Evolutionary conservation across 352 stramenopile species (phyloP).

Genomic region (Peronospora belbahrii): DNA sequence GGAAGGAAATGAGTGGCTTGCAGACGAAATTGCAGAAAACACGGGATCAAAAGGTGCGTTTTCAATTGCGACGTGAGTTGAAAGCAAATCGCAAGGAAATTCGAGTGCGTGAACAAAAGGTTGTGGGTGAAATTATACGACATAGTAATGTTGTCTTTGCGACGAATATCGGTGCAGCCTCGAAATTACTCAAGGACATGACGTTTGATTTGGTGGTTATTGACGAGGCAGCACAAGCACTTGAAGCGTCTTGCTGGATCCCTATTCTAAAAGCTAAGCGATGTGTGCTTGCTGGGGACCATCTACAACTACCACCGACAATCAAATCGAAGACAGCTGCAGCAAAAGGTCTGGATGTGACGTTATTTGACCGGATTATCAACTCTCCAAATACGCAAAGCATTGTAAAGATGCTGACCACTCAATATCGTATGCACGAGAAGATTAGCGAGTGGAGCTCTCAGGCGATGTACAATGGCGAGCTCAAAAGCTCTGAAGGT

Average conservation of each 20-base stretch:
- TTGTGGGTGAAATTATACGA: constrained; percentile 88
- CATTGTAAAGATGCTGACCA: constrained; percentile 90
- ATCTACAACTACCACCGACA: constrained; percentile 95
- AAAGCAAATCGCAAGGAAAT: constrained; percentile 93
- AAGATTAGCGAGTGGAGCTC: constrained; percentile 94
- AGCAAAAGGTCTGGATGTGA: constrained; percentile 78
- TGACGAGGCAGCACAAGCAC: constrained; percentile 94
- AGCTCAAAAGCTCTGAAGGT: constrained; percentile 59
- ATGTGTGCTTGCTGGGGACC: constrained; percentile 89
- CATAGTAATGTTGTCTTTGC: constrained; percentile 92
- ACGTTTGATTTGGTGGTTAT: constrained; percentile 95
- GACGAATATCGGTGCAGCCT: constrained; percentile 93
- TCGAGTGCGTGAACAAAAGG: constrained; percentile 86
- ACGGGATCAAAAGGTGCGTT: constrained; percentile 38
- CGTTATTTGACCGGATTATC: constrained; percentile 95
- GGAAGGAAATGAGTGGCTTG: constrained; percentile 81
- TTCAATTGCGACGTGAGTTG: constrained; percentile 67
- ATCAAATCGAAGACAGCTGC: constrained; percentile 89
- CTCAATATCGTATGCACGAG: constrained; percentile 97
- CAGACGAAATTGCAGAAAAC: constrained; percentile 52
- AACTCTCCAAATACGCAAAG: constrained; percentile 36
- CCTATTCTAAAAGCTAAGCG: constrained; percentile 89
- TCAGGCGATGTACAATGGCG: constrained; percentile 90
- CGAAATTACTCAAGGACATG: constrained; percentile 83
- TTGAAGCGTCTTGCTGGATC: constrained; percentile 97